Evolutionary conservation across 306 rosid genomes (phyloP).

Genomic region (Fragaria ananassa): DNA sequence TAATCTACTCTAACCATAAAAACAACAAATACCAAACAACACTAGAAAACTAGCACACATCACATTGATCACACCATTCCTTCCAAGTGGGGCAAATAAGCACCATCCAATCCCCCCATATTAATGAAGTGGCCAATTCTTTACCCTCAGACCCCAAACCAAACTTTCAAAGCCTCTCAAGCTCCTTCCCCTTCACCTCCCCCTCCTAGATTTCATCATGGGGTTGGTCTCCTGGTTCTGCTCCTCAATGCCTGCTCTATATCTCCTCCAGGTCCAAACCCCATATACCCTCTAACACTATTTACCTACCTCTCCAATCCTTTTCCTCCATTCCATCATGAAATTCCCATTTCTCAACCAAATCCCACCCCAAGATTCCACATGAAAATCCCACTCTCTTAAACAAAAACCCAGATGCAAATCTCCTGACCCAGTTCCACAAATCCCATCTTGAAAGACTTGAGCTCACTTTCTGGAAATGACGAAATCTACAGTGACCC

Average conservation of each 20-base stretch:
- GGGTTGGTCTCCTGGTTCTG: constrained; percentile 3
- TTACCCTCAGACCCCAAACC: not conserved
- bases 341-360: constrained; percentile 19
- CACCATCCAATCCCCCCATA: not conserved
- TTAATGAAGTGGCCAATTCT: not conserved
- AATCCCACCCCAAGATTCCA: constrained; percentile 3
- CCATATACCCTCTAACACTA: not conserved
- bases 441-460: not conserved
- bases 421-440: constrained; percentile 14
- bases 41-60: not conserved
- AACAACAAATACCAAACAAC: too few species aligned
- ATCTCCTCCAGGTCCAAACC: not conserved
- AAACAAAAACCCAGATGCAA: not conserved
- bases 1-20: too few species aligned
- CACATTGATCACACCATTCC: not conserved
- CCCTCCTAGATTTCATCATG: not conserved
- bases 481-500: constrained; percentile 41
- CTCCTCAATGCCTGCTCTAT: not conserved
- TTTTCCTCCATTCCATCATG: not conserved
- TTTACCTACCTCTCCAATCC: not conserved
- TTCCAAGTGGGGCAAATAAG: not conserved
- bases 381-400: not conserved
- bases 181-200: not conserved
- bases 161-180: not conserved
- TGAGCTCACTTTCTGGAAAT: constrained; percentile 17